Conservation (phyloP, 2,329 filamentous ascomycete genomes). For the Sporothrix inflata region DNA sequence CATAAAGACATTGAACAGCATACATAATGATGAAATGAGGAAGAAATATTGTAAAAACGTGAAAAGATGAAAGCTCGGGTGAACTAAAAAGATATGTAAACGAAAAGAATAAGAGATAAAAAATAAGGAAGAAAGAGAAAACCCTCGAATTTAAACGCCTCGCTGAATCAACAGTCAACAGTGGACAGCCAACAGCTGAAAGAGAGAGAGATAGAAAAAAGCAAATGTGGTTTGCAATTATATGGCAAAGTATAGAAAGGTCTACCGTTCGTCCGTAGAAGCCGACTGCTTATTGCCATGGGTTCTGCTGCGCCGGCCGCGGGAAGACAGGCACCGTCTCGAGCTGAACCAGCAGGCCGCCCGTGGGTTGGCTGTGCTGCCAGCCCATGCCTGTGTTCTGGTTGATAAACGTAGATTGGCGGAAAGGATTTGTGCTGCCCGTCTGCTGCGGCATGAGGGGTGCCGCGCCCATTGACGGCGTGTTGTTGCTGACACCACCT, state of each 20-base stretch:
- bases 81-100: constrained; percentile 6
- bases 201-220: constrained; percentile 10
- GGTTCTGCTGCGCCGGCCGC: constrained; percentile 67
- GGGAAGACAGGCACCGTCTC: constrained; percentile 85
- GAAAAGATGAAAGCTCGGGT: not conserved
- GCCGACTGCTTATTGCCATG: constrained; percentile 54
- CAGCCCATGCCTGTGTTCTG: constrained; percentile 86
- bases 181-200: constrained; percentile 21
- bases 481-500: constrained; percentile 74
- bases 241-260: not conserved
- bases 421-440: constrained; percentile 91
- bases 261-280: not conserved
- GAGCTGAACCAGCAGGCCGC: constrained; percentile 78
- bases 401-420: constrained; percentile 87
- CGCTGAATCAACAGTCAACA: constrained; percentile 30
- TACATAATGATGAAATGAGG: not conserved
- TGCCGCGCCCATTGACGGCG: constrained; percentile 38
- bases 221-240: not conserved
- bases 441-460: constrained; percentile 74
- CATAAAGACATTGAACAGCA: not conserved
- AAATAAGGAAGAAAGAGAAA: not conserved
- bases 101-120: not conserved
- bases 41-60: not conserved
- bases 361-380: constrained; percentile 79
- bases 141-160: constrained; percentile 29